A percentile compares a stretch with the other conserved stretches of the same genome.
Evolutionary conservation across 352 stramenopile genomes (phyloP).

Genomic region (Blastocystis sp.): DNA sequence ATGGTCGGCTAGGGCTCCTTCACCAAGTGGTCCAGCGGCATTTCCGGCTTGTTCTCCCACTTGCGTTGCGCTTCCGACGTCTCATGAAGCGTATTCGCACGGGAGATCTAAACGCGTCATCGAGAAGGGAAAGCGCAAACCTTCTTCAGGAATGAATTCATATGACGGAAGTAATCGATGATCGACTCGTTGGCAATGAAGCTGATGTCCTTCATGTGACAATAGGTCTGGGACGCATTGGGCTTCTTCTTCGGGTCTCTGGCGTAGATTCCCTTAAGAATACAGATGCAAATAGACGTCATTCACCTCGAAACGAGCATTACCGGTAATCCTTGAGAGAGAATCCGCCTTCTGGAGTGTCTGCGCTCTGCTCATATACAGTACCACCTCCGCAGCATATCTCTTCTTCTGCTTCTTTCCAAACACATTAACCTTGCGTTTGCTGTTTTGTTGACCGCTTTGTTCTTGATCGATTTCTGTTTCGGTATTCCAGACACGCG

Average conservation of each 20-base stretch:
- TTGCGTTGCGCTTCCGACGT: constrained; percentile 79
- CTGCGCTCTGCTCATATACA: constrained; percentile 90
- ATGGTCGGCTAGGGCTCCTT: constrained; percentile 87
- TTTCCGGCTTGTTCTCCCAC: constrained; percentile 83
- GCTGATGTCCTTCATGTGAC: constrained; percentile 97
- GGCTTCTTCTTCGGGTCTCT: constrained; percentile 91
- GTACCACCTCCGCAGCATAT: constrained; percentile 79
- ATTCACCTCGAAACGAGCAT: neutral
- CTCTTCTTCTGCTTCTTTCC: constrained; percentile 80
- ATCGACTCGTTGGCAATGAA: constrained; percentile 94
- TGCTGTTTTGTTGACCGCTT: constrained; percentile 76
- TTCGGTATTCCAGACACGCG: constrained; percentile 72
- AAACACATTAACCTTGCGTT: constrained; percentile 73
- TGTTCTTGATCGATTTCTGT: constrained; percentile 75
- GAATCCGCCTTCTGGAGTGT: constrained; percentile 90
- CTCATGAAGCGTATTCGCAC: constrained; percentile 77
- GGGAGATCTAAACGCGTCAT: neutral
- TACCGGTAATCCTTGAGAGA: constrained; percentile 93
- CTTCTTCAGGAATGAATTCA: constrained; percentile 99
- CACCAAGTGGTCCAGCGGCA: constrained; percentile 94
- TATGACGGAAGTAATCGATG: constrained; percentile 93
- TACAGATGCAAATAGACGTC: constrained; percentile 84
- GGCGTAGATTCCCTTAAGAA: constrained; percentile 98
- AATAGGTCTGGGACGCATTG: constrained; percentile 94
- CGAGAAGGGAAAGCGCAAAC: constrained; percentile 73